These are phyloP conservation scores for Polytrichum commune DNA, from an alignment of 225 moss, liverwort and hornwort species.

Conservation along the genomic window DNA sequence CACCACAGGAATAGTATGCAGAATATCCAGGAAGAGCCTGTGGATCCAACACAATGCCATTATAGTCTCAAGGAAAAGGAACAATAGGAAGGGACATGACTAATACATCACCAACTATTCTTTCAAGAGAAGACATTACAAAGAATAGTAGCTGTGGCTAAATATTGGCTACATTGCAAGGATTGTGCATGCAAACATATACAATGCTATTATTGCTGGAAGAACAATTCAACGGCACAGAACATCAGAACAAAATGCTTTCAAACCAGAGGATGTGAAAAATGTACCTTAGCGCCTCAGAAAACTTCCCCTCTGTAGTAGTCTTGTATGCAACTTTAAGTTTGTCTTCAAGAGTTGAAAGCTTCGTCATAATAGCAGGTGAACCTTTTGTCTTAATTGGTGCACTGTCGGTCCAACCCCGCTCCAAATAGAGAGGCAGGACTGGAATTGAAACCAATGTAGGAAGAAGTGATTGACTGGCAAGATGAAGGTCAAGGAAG, in stretches of 20 bases:
- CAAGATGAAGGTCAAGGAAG: slow-evolving; percentile 75
- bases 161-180: no score
- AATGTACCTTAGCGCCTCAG: slow-evolving; percentile 61
- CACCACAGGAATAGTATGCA: slow-evolving; percentile 82
- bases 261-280: background rate
- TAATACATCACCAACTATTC: no score
- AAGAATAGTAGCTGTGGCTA: no score
- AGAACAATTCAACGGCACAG: no score
- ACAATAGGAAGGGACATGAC: no score
- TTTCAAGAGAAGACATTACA: no score
- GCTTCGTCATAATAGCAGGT: slow-evolving; percentile 76
- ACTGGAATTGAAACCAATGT: slow-evolving; percentile 68
- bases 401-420: slow-evolving; percentile 75
- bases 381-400: slow-evolving; percentile 68
- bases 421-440: slow-evolving; percentile 70
- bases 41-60: background rate
- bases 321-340: slow-evolving; percentile 74
- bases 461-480: slow-evolving; percentile 75
- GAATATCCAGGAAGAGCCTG: slow-evolving; percentile 80
- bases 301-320: slow-evolving; percentile 84
- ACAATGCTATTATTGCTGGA: no score
- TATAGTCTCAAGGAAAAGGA: no score
- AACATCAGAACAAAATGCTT: no score
- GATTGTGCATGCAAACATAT: no score
- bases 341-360: slow-evolving; percentile 81